phyloP scores from a whole-genome alignment of 306 rosid genomes.

The Quercus rubra region DNA sequence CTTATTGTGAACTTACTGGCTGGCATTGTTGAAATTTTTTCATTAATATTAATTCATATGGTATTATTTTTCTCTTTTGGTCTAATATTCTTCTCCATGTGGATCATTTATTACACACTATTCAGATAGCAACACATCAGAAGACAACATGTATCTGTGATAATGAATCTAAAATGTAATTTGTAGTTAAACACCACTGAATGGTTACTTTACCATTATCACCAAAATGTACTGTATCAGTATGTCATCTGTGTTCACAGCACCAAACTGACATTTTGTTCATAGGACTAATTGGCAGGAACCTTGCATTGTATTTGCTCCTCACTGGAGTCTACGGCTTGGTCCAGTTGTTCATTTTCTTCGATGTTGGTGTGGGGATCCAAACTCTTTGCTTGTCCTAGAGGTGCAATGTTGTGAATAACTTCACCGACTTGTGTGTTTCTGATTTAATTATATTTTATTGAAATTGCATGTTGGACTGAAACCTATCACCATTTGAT shows the following conservation, averaged over 20 bases:
- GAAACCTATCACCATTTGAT: slow-evolving; percentile 8
- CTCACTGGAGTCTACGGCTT: slow-evolving; percentile 84
- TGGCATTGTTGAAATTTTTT: not conserved
- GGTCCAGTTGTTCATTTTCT: slow-evolving; percentile 88
- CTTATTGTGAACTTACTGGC: not conserved
- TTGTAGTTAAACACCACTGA: not conserved
- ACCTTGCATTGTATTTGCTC: slow-evolving; percentile 81
- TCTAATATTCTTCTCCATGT: not conserved
- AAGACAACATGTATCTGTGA: not conserved
- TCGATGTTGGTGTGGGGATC: slow-evolving; percentile 70
- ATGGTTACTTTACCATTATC: not conserved
- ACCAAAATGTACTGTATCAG: not conserved
- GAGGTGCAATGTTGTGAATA: slow-evolving; percentile 46
- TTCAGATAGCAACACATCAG: not conserved
- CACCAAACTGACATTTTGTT: slow-evolving; percentile 16
- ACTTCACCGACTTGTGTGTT: slow-evolving; percentile 1
- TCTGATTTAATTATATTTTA: not conserved
- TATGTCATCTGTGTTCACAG: not conserved
- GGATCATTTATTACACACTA: not conserved
- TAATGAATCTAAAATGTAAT: not conserved
- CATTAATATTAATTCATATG: not conserved
- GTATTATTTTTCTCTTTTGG: not conserved
- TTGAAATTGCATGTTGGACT: not conserved
- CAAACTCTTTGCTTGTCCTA: slow-evolving; percentile 73
- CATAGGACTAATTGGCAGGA: slow-evolving; percentile 50